Evolutionary conservation across 345 rosid genomes (phyloP), one percentile per base, ranked within the genome.

Genomic region (Eucalyptus pauciflora): DNA sequence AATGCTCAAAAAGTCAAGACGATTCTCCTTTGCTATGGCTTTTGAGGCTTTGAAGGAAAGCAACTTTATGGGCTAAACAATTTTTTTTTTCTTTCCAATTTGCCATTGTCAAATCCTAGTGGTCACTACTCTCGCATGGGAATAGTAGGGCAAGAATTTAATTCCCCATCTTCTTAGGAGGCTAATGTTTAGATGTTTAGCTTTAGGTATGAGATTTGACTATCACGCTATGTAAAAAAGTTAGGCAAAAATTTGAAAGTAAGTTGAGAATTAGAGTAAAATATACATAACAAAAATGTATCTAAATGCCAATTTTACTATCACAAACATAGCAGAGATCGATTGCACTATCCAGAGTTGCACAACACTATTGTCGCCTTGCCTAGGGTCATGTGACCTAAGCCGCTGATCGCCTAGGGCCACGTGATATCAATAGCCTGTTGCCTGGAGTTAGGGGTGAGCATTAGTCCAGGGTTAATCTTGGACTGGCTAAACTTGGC

Each of bases 321-420:
- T 3, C 46, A 18, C 27, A 37, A 37, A 3, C 1, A 37, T 0
- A 17, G 46, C 25, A 71, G 3, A 37, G 24, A 69, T 5, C 0
- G 2, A 11, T 18, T 18, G 46, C 45, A 8, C 4, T 9, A 33
- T 6, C 1, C 0, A 0, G 7, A 11, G 22, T 33, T 22, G 4
- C 24, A 18, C 24, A 22, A 3, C 81, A 71, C 13, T 10, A 22
- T 9, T 11, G 4, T 17, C 0, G 13, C 41, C 13, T 69, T 0
- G 3, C 41, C 12, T 31, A 31, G 41, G 41, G 37, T 67, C 22
- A 8, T 67, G 79, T 15, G 41, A 15, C 79, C 41, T 67, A 4
- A 16, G 24, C 1, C 1, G 2, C 2, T 3, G 0, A 67, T 16
- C 0, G 2, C 12, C 18, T 31, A 8, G 79, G 79, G 22, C 2